Evolutionary conservation across 208 protist genomes (phyloP), one percentile per base, ranked within the genome.

Genomic region (Leishmania tarentolae): DNA sequence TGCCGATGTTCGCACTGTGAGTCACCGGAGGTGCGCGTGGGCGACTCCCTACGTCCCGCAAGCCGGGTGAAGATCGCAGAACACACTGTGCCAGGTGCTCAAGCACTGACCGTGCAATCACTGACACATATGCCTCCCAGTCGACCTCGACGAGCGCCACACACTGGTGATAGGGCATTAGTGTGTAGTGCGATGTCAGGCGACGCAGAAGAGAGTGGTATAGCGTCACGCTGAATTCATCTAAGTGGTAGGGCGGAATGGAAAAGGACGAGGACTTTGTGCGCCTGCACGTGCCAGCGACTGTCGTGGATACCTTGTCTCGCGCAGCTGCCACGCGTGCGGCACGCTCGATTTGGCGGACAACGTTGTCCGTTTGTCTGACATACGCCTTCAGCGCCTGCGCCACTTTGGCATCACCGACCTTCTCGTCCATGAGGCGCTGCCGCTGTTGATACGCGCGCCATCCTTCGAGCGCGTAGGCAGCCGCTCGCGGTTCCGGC

Each of bases 51-150:
- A 31, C 13, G 15, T 47, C 35, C 13, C 28, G 74, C 9, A 37
- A 17, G 46, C n/a, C n/a, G 42, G 13, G 68, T 24, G 47, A 40
- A 35, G 65, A 57, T 11, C 8, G 44, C 75, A 84, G 74, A 35
- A 88, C 78, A 75, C 83, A 76, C 40, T 79, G 59, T 53, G 83
- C 89, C 28, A 94, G 66, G 77, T 87, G 82, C 56, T 87, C 79
- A 19, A 96, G 69, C 13, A 81, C 86, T 19, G 83, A 77, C 35
- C 87, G 80, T 5, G 91, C 91, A 42, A 95, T 81, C 17, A 85
- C 56, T 50, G 86, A 86, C 11, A 96, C 81, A 81, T 95, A 97
- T 75, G 92, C 83, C 79, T 91, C 87, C 88, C 91, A 96, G 76
- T 91, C 90, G 2, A 97, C 82, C 70, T 83, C 84, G 3, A 44